Evolutionary conservation across 2,329 filamentous ascomycete genomes (phyloP).

Genomic region (Hymenoscyphus albidus): DNA sequence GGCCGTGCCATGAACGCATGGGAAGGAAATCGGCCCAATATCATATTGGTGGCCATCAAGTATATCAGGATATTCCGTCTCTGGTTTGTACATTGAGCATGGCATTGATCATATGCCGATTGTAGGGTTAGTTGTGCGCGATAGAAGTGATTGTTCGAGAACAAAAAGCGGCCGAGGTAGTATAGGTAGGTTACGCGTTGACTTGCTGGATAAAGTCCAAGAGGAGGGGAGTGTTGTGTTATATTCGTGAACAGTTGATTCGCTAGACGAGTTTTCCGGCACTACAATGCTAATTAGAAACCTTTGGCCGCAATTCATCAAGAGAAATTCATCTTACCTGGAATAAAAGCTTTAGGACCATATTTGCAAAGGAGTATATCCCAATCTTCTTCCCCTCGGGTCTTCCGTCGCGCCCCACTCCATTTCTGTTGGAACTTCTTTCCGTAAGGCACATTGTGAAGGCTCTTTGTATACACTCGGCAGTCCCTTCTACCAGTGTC

Average conservation of each 20-base stretch:
- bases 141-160: constrained; percentile 78
- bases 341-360: constrained; percentile 84
- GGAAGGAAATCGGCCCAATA: constrained; percentile 80
- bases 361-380: constrained; percentile 88
- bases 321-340: constrained; percentile 48
- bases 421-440: constrained; percentile 59
- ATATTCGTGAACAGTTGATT: constrained; percentile 90
- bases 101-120: constrained; percentile 75
- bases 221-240: constrained; percentile 73
- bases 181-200: constrained; percentile 92
- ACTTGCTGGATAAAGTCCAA: constrained; percentile 76
- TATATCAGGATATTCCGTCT: constrained; percentile 77
- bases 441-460: constrained; percentile 89
- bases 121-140: constrained; percentile 73
- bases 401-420: constrained; percentile 49
- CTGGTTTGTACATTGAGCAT: constrained; percentile 69
- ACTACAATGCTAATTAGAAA: constrained; percentile 42
- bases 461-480: constrained; percentile 83
- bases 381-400: constrained; percentile 83
- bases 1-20: constrained; percentile 60
- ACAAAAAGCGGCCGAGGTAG: constrained; percentile 87
- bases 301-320: constrained; percentile 9
- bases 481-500: constrained; percentile 79
- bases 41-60: constrained; percentile 76
- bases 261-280: constrained; percentile 75